A percentile compares a stretch with the other conserved stretches of the same genome.
Conservation (phyloP, 2,329 filamentous ascomycete genomes). For the Mycogone perniciosa region DNA sequence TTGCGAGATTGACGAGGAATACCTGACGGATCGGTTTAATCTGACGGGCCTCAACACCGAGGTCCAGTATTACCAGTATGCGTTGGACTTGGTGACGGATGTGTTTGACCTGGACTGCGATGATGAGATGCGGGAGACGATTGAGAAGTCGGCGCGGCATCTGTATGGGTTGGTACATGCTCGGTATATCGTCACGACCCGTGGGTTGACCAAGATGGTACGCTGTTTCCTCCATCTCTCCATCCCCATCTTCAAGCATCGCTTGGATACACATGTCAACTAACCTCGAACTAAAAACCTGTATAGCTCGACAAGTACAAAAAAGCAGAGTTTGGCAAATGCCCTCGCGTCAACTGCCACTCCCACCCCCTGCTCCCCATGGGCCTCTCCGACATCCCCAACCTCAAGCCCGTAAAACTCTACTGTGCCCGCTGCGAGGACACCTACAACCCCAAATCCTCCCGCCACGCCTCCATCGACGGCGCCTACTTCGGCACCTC, state of each 20-base stretch:
- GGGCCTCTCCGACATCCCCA: conserved; percentile 84
- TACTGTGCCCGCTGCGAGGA: conserved; percentile 98
- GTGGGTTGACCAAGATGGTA: conserved; percentile 95
- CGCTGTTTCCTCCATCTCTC: conserved; percentile 19
- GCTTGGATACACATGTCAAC: background rate
- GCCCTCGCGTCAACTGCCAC: conserved; percentile 90
- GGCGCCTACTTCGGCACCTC: conserved; percentile 97
- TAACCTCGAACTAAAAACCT: background rate
- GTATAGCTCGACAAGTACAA: conserved; percentile 94
- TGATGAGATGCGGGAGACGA: conserved; percentile 95
- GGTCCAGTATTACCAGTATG: conserved; percentile 98
- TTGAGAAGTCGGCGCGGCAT: conserved; percentile 93
- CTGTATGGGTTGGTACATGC: conserved; percentile 95
- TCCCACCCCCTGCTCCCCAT: conserved; percentile 90
- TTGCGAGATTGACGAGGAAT: conserved; percentile 99
- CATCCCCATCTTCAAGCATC: background rate
- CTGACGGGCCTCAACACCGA: conserved; percentile 94
- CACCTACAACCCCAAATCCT: conserved; percentile 97
- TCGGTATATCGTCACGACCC: conserved; percentile 91
- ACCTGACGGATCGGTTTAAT: conserved; percentile 96
- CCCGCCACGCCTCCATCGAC: conserved; percentile 89
- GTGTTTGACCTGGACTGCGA: conserved; percentile 98
- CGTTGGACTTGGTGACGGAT: conserved; percentile 92
- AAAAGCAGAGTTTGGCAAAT: conserved; percentile 96
- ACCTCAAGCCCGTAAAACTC: conserved; percentile 86